Conservation (phyloP, 257 asterid genomes). For the Catharanthus roseus region DNA sequence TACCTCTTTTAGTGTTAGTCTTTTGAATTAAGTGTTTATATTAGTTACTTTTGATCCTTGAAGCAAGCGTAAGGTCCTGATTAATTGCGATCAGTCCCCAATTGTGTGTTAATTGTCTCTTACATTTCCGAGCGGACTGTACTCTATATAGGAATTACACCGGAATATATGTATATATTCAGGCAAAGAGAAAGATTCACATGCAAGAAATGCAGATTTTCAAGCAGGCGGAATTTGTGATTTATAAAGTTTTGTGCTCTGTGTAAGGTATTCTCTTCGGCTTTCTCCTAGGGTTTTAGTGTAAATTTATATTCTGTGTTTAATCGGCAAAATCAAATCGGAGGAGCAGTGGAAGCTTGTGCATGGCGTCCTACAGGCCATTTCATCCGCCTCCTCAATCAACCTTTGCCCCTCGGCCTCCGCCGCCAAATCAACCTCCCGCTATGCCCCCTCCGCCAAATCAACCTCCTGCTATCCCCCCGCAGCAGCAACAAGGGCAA, state of each 20-base stretch:
- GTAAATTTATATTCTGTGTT: neutral
- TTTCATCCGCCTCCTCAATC: slow-evolving; percentile 68
- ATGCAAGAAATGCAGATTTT: slow-evolving; percentile 2
- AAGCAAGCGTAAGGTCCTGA: neutral
- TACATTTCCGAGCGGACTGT: neutral
- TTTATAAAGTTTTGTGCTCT: neutral
- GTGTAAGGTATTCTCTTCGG: neutral
- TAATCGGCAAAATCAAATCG: neutral
- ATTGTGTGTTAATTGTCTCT: neutral
- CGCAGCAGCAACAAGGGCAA: slow-evolving; percentile 27
- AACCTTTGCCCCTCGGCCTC: slow-evolving; percentile 42
- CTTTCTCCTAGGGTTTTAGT: slow-evolving; percentile 19
- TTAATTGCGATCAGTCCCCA: neutral
- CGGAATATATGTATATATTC: neutral
- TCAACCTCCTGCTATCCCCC: slow-evolving; percentile 45
- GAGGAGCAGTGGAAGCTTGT: neutral
- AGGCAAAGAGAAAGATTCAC: neutral
- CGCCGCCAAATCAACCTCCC: slow-evolving; percentile 63
- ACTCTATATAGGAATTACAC: neutral
- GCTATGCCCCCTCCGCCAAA: slow-evolving; percentile 40
- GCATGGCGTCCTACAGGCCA: slow-evolving; percentile 90
- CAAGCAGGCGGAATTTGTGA: neutral
- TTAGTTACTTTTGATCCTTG: neutral
- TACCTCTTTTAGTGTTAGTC: neutral
- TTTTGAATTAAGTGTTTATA: neutral